Evolutionary conservation across 2,329 filamentous ascomycete species (phyloP).

Genomic region (Fusarium sp.): DNA sequence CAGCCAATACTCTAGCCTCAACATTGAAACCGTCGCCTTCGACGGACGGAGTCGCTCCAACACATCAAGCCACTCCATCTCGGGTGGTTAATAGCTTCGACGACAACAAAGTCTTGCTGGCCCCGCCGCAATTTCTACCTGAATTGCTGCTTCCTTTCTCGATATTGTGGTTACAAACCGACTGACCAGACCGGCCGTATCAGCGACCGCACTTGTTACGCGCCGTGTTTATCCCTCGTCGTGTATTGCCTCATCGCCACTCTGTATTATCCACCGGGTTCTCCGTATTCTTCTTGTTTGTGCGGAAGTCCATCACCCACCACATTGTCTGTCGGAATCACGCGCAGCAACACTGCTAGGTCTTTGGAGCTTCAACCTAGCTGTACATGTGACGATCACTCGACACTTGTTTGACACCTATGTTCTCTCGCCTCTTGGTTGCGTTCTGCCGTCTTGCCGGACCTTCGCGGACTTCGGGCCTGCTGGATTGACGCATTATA

Average conservation of each 20-base stretch:
- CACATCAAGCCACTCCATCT: background rate
- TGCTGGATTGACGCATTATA: conserved; percentile 10
- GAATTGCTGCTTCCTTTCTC: conserved; percentile 7
- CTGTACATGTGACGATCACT: conserved; percentile 32
- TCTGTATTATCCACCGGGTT: conserved; percentile 6
- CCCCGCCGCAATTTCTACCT: background rate
- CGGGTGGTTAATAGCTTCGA: background rate
- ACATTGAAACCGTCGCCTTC: background rate
- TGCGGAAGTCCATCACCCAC: conserved; percentile 19
- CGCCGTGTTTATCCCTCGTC: conserved; percentile 27
- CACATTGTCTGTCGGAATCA: conserved; percentile 21
- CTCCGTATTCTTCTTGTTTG: conserved; percentile 8
- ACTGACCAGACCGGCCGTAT: conserved; percentile 35
- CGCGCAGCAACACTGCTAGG: conserved; percentile 17
- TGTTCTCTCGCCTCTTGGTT: conserved; percentile 16
- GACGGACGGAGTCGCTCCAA: background rate
- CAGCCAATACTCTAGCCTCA: conserved; percentile 3
- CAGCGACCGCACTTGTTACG: conserved; percentile 36
- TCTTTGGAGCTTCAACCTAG: conserved; percentile 31
- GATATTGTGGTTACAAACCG: conserved; percentile 22
- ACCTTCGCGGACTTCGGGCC: conserved; percentile 4
- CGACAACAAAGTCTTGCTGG: conserved; percentile 8
- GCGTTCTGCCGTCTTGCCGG: conserved; percentile 15
- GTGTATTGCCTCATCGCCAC: conserved; percentile 22
- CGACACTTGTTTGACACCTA: conserved; percentile 24